Percentiles rank a stretch among this genome's conserved stretches.
Conservation (phyloP, 306 rosid genomes). For the Castanea sativa region DNA sequence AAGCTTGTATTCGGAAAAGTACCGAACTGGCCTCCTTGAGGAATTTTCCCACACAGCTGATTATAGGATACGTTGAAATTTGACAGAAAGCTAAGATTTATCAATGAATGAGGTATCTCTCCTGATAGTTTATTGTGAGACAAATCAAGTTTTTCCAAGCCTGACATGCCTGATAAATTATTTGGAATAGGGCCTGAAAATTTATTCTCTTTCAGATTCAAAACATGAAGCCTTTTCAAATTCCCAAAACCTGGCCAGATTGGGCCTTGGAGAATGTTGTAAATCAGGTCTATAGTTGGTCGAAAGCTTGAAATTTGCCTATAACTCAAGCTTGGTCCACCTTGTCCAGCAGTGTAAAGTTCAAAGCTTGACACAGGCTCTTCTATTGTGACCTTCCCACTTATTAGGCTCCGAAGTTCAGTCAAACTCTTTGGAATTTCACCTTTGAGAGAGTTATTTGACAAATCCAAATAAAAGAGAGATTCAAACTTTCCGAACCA, state of each 20-base stretch:
- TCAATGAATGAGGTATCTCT: slow-evolving; percentile 21
- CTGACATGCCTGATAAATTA: not conserved
- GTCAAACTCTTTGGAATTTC: slow-evolving; percentile 21
- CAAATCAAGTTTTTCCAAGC: slow-evolving; percentile 9
- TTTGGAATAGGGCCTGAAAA: slow-evolving; percentile 22
- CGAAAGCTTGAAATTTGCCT: too few species aligned
- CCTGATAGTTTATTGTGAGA: slow-evolving; percentile 30
- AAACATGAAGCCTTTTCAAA: slow-evolving; percentile 21
- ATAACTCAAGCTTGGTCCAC: not conserved
- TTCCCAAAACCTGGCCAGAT: slow-evolving; percentile 35
- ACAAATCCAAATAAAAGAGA: too few species aligned
- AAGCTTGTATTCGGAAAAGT: slow-evolving; percentile 7
- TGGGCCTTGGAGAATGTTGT: not conserved
- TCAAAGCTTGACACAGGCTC: not conserved
- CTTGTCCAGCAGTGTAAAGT: slow-evolving; percentile 2
- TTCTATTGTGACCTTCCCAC: not conserved
- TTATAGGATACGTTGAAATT: slow-evolving; percentile 28
- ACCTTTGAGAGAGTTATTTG: too few species aligned
- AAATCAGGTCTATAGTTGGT: too few species aligned
- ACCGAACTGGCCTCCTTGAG: slow-evolving; percentile 22
- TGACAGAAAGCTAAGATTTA: slow-evolving; percentile 26
- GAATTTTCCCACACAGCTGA: slow-evolving; percentile 20
- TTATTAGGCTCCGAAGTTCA: not conserved
- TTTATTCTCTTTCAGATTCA: slow-evolving; percentile 9
- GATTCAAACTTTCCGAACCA: too few species aligned